These are phyloP conservation scores for Colletotrichum simmondsii DNA, from an alignment of 2,329 filamentous ascomycete genomes.

Conservation along the genomic window DNA sequence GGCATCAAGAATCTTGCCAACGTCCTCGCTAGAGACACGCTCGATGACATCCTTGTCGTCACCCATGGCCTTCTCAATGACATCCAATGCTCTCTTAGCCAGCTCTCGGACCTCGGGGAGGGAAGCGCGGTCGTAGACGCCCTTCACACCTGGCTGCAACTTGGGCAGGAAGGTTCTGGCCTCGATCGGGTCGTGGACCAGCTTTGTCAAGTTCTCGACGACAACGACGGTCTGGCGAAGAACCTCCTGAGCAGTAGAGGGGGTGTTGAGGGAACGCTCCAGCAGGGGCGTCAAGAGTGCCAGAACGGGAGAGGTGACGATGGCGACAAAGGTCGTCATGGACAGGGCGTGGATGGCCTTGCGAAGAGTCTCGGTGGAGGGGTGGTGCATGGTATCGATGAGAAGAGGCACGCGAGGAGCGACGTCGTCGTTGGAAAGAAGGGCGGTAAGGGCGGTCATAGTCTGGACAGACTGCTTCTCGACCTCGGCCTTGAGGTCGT, in stretches of 20 bases:
- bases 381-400: slow-evolving; percentile 94
- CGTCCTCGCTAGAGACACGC: slow-evolving; percentile 77
- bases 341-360: slow-evolving; percentile 97
- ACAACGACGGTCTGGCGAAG: slow-evolving; percentile 96
- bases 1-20: slow-evolving; percentile 78
- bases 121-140: slow-evolving; percentile 86
- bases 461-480: slow-evolving; percentile 91
- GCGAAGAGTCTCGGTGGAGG: slow-evolving; percentile 86
- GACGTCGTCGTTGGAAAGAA: slow-evolving; percentile 97
- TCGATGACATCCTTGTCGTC: slow-evolving; percentile 74
- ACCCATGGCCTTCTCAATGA: slow-evolving; percentile 94
- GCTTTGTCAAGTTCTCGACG: slow-evolving; percentile 96
- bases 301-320: slow-evolving; percentile 94
- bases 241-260: slow-evolving; percentile 91
- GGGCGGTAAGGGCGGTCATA: slow-evolving; percentile 89
- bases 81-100: slow-evolving; percentile 81
- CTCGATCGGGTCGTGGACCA: slow-evolving; percentile 95
- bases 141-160: slow-evolving; percentile 91
- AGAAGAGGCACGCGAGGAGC: slow-evolving; percentile 90
- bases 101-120: slow-evolving; percentile 95
- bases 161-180: slow-evolving; percentile 95
- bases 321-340: slow-evolving; percentile 97
- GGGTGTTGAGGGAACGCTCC: slow-evolving; percentile 92
- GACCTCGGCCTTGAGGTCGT: slow-evolving; percentile 91
- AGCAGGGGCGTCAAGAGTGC: slow-evolving; percentile 94